A percentile compares a stretch with the other conserved stretches of the same genome.
Evolutionary conservation across 73 alveolate genomes (phyloP).

Genomic region (Uronychia binucleata): DNA sequence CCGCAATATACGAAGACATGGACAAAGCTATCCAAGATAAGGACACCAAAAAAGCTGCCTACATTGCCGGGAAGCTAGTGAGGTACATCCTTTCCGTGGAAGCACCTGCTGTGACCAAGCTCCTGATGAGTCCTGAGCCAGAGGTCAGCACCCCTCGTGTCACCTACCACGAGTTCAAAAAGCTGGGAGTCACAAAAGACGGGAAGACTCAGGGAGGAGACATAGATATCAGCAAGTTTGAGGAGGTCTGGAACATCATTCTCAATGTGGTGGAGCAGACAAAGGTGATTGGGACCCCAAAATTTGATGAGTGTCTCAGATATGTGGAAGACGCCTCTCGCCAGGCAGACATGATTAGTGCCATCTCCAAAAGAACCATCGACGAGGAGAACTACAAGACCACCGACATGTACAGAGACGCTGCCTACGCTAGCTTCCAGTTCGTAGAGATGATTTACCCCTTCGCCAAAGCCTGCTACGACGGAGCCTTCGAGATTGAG

Average conservation of each 20-base stretch:
- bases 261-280: neutral
- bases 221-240: neutral
- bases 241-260: neutral
- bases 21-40: neutral
- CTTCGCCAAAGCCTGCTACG: neutral
- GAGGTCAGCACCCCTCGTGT: neutral
- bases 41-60: neutral
- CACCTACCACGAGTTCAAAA: neutral
- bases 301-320: neutral
- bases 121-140: neutral
- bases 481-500: neutral
- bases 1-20: neutral
- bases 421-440: neutral
- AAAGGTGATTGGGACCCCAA: neutral
- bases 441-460: neutral
- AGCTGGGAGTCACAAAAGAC: neutral
- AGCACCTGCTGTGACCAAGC: neutral
- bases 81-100: neutral
- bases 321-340: neutral
- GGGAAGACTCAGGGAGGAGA: neutral
- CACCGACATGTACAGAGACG: neutral
- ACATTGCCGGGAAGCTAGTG: neutral
- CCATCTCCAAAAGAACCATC: neutral
- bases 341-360: neutral
- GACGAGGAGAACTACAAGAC: neutral